These are phyloP conservation scores for Luvunga scandens DNA, from an alignment of 345 rosid genomes.

Conservation along the genomic window DNA sequence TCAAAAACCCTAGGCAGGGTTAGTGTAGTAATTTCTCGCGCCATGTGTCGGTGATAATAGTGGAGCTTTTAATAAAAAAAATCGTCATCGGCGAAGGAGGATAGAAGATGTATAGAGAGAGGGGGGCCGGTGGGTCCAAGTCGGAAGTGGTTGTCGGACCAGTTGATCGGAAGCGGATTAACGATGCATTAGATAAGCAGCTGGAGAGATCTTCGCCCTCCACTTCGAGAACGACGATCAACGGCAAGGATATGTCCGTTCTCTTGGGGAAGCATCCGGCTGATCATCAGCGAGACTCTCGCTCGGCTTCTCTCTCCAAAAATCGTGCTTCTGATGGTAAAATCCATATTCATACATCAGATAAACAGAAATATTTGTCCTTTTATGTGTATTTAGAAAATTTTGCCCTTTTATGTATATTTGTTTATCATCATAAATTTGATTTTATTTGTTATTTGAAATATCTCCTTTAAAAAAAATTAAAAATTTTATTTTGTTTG, in stretches of 20 bases:
- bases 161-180: conserved; percentile 80
- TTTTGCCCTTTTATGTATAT: neutral
- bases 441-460: neutral
- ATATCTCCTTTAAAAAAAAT: neutral
- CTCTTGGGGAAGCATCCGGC: conserved; percentile 52
- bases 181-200: conserved; percentile 67
- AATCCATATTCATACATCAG: neutral
- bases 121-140: conserved; percentile 60
- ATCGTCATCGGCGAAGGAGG: conserved; percentile 9
- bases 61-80: neutral
- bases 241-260: conserved; percentile 66
- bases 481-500: neutral
- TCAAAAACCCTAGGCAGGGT: conserved; percentile 23
- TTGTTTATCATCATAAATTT: neutral
- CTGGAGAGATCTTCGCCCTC: conserved; percentile 80
- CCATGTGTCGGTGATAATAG: conserved; percentile 22
- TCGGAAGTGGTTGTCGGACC: conserved; percentile 42
- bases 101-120: conserved; percentile 44
- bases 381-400: neutral
- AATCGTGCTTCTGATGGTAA: conserved; percentile 65
- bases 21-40: conserved; percentile 12
- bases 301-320: conserved; percentile 47
- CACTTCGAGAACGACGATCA: conserved; percentile 47
- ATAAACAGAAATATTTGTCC: neutral
- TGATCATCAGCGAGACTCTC: conserved; percentile 51